Evolutionary conservation across 495 filamentous ascomycete genomes (phyloP).

Genomic region (Pyrenula massariospora): DNA sequence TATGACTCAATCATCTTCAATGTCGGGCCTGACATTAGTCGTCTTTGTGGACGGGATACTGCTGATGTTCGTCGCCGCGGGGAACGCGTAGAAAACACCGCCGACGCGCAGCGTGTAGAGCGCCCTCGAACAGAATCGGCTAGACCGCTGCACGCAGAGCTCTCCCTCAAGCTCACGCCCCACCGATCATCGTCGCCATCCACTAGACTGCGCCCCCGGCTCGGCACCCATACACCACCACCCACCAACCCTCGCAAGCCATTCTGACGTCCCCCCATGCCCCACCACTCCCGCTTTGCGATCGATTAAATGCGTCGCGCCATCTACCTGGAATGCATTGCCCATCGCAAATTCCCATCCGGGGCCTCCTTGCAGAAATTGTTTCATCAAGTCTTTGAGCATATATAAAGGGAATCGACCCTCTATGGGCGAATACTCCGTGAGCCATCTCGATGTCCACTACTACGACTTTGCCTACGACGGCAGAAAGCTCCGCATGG

Average conservation of each 20-base stretch:
- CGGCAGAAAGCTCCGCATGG: slow-evolving; percentile 15
- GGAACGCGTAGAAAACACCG: not conserved
- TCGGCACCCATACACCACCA: no score
- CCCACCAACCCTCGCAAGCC: no score
- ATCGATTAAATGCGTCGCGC: no score
- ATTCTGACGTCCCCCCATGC: not conserved
- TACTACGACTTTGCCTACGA: not conserved
- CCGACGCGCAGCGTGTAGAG: not conserved
- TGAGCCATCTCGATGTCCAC: not conserved
- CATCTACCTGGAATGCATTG: not conserved
- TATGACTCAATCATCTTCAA: no score
- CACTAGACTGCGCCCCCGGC: no score
- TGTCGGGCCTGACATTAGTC: not conserved
- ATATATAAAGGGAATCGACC: not conserved
- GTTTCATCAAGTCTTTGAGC: not conserved
- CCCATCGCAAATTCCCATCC: not conserved
- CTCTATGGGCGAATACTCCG: not conserved
- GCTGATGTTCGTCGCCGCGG: not conserved
- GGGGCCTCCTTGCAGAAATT: not conserved
- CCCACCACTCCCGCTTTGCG: not conserved
- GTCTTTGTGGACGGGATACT: not conserved
- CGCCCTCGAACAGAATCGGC: not conserved
- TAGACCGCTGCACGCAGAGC: no score
- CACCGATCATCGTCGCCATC: no score
- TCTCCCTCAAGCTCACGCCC: no score